Evolutionary conservation across 768 basidiomycete species (phyloP).

Genomic region (Pholiota microspora): DNA sequence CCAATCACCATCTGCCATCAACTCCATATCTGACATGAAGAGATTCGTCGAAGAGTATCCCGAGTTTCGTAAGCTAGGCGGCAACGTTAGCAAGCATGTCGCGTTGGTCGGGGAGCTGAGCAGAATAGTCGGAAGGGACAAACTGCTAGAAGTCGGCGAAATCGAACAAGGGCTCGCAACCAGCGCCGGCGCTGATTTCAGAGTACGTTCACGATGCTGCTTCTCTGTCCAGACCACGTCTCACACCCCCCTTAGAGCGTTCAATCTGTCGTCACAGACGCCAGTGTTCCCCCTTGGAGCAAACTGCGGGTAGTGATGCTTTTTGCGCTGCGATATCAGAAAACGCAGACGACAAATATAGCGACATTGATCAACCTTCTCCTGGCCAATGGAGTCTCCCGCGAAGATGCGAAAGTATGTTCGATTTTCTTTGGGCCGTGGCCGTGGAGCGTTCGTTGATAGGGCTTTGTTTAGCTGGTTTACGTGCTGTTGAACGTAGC

Average conservation of each 20-base stretch:
- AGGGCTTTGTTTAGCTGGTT: slow-evolving; percentile 62
- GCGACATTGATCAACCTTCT: slow-evolving; percentile 72
- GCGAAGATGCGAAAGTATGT: slow-evolving; percentile 72
- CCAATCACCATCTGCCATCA: slow-evolving; percentile 76
- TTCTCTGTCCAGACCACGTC: background rate
- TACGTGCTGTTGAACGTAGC: slow-evolving; percentile 92
- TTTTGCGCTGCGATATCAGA: slow-evolving; percentile 94
- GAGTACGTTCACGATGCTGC: slow-evolving; percentile 40
- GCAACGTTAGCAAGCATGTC: slow-evolving; percentile 98
- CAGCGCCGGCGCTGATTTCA: slow-evolving; percentile 86
- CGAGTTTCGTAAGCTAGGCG: slow-evolving; percentile 93
- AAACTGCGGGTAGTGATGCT: slow-evolving; percentile 91
- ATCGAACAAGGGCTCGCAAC: slow-evolving; percentile 96
- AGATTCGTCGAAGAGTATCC: slow-evolving; percentile 97
- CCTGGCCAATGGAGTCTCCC: slow-evolving; percentile 70
- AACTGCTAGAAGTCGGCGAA: slow-evolving; percentile 87
- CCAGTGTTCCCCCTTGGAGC: slow-evolving; percentile 67
- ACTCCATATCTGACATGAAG: slow-evolving; percentile 97
- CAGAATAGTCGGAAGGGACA: slow-evolving; percentile 81
- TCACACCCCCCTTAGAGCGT: slow-evolving; percentile 55
- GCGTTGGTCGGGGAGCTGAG: slow-evolving; percentile 96
- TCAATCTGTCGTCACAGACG: slow-evolving; percentile 71
- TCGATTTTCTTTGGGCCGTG: slow-evolving; percentile 8
- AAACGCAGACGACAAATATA: slow-evolving; percentile 80
- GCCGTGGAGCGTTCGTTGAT: slow-evolving; percentile 12